Base-by-base conservation (phyloP, 2,329 filamentous ascomycete genomes). In the Fusarium sp. region DNA sequence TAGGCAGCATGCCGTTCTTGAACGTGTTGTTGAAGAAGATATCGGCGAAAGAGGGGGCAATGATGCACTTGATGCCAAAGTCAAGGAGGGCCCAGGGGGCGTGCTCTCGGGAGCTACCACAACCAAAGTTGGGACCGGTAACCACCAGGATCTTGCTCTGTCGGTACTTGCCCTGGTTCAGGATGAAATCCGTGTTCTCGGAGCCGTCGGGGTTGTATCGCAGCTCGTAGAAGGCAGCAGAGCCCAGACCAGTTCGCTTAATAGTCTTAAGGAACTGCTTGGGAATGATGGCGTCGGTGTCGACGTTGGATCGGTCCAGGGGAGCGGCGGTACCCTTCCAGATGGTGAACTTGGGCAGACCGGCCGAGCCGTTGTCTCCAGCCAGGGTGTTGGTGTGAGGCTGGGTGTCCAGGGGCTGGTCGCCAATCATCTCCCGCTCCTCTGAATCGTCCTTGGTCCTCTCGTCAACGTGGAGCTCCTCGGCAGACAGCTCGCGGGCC, bases 1-100 rank as follows among this genome's bases (percentile, higher is more conserved):
- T 91, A 56, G 96, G 95, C 72, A 98, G 87, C 96, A 98, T 98
- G 86, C 96, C 96, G 86, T 99, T 99, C 89, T 99, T 98, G 90
- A 98, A 98, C n/a, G 93, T 96, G 88, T 99, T 99, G 90, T 98
- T 98, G 90, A 96, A 97, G 91, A 98, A 98, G 83, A 99, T 99
- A 67, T 85, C 83, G 68, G 83, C 86, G 71, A 89, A 91, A 1
- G 93, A 95, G 2, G 94, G 94, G 1, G 96, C 96, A 77, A 98
- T 97, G 79, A 98, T 89, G 82, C 93, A 96, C 81, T 93, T 94
- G 85, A 99, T 98, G 76, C 96, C 96, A 78, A 98, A 98, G 84
- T 98, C 96, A 66, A 97, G 91, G 27, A 98, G 89, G 7, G 96
- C 96, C 96, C 96, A 98, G 1, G 96, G 96, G 3, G 96, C 96